Evolutionary conservation across 345 rosid genomes (phyloP).

Genomic region (Populus pruinosa): DNA sequence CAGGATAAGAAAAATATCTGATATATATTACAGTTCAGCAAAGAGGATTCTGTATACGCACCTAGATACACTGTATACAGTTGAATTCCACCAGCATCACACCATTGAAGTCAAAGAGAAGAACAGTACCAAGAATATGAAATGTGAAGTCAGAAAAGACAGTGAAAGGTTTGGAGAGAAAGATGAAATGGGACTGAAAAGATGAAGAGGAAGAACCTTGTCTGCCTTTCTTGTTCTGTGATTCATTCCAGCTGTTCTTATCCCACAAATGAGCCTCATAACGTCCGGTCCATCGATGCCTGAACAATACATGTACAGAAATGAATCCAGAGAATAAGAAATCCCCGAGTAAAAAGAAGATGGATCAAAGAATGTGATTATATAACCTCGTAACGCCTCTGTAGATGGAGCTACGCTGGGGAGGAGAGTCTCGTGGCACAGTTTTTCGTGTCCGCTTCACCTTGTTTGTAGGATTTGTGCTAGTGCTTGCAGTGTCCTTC

Average conservation of each 20-base stretch:
- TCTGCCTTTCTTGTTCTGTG: slow-evolving; percentile 61
- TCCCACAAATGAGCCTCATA: slow-evolving; percentile 69
- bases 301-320: slow-evolving; percentile 1
- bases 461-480: slow-evolving; percentile 15
- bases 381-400: slow-evolving; percentile 63
- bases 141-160: not conserved
- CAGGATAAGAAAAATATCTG: not conserved
- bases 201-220: slow-evolving; percentile 37
- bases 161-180: not conserved
- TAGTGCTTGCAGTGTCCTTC: not conserved
- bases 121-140: not conserved
- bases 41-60: slow-evolving; percentile 15
- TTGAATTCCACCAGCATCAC: slow-evolving; percentile 17
- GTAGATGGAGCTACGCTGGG: slow-evolving; percentile 56
- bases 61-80: slow-evolving; percentile 52
- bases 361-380: too few relatives aligned
- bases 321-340: not conserved
- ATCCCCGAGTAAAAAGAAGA: not conserved
- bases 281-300: slow-evolving; percentile 66
- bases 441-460: slow-evolving; percentile 46
- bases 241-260: slow-evolving; percentile 59
- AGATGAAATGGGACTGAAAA: not conserved
- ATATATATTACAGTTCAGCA: not conserved
- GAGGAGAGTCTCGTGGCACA: slow-evolving; percentile 51
- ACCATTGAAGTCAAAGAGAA: not conserved